A percentile compares a stretch with the other conserved stretches of the same genome.
phyloP scores from a whole-genome alignment of 140 eudicot genomes.

The Stevia rebaudiana region DNA sequence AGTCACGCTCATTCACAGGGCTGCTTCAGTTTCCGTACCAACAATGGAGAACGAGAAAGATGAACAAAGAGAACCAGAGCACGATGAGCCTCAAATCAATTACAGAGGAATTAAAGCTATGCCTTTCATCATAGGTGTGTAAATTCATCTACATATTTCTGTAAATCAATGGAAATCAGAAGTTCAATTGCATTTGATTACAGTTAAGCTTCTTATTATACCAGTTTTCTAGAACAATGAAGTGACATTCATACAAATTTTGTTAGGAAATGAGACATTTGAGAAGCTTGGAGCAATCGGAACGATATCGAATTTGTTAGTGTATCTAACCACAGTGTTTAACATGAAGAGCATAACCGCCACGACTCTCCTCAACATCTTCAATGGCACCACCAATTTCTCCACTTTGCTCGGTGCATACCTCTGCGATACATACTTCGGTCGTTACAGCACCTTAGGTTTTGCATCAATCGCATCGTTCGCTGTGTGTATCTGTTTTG shows the following conservation, averaged over 20 bases:
- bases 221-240: not conserved
- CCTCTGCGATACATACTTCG: conserved; percentile 70
- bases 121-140: conserved; percentile 56
- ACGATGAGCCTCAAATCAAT: conserved; percentile 35
- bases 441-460: conserved; percentile 66
- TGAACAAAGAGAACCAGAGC: not conserved
- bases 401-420: conserved; percentile 66
- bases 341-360: conserved; percentile 68
- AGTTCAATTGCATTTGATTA: not conserved
- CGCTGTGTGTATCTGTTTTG: conserved; percentile 28
- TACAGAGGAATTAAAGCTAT: conserved; percentile 59
- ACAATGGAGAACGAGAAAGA: conserved; percentile 32
- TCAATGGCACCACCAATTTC: conserved; percentile 72
- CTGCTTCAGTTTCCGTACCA: not conserved
- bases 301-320: conserved; percentile 48
- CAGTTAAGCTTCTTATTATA: not conserved
- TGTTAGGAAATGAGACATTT: conserved; percentile 76
- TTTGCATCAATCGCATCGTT: conserved; percentile 66
- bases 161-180: not conserved
- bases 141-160: not conserved
- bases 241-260: not conserved
- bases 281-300: conserved; percentile 91
- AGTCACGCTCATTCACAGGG: not conserved
- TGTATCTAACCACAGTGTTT: conserved; percentile 59
- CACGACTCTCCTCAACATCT: conserved; percentile 47